A percentile compares a stretch with the other conserved stretches of the same genome.
Conservation (phyloP, 106 monocot genomes). For the Narthecium ossifragum region DNA sequence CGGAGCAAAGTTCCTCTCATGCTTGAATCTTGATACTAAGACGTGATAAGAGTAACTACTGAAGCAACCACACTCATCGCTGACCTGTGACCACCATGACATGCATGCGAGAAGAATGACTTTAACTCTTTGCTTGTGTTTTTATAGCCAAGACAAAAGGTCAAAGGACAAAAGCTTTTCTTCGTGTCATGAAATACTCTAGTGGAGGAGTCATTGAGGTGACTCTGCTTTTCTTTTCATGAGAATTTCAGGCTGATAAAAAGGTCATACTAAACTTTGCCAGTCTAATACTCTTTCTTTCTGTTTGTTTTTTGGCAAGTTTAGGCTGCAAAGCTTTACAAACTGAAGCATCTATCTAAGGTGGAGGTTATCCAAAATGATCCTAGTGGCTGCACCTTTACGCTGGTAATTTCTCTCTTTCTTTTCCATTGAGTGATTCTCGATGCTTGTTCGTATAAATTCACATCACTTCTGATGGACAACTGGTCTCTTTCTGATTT, state of each 20-base stretch:
- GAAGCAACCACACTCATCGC: too few relatives aligned
- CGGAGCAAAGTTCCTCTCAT: neutral
- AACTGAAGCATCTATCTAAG: slow-evolving; percentile 92
- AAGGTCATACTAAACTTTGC: neutral
- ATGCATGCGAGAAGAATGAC: neutral
- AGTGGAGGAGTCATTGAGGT: slow-evolving; percentile 95
- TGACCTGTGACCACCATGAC: neutral
- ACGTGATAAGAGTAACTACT: neutral
- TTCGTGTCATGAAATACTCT: slow-evolving; percentile 88
- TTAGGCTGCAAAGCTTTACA: slow-evolving; percentile 93
- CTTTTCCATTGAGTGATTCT: neutral
- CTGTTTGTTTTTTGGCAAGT: slow-evolving; percentile 11
- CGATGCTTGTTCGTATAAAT: neutral
- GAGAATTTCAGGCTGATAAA: neutral
- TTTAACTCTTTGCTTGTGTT: neutral
- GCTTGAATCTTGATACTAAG: neutral
- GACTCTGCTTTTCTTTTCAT: slow-evolving; percentile 2
- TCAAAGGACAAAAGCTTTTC: slow-evolving; percentile 65
- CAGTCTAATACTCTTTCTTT: neutral
- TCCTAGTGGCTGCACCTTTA: slow-evolving; percentile 90
- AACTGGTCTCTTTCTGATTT: neutral
- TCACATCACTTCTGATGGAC: neutral
- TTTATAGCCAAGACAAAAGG: slow-evolving; percentile 73
- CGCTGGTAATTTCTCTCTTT: slow-evolving; percentile 52
- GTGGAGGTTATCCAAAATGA: slow-evolving; percentile 95